Evolutionary conservation across 495 filamentous ascomycete species (phyloP).

Genomic region (Penicillium tannophilum): DNA sequence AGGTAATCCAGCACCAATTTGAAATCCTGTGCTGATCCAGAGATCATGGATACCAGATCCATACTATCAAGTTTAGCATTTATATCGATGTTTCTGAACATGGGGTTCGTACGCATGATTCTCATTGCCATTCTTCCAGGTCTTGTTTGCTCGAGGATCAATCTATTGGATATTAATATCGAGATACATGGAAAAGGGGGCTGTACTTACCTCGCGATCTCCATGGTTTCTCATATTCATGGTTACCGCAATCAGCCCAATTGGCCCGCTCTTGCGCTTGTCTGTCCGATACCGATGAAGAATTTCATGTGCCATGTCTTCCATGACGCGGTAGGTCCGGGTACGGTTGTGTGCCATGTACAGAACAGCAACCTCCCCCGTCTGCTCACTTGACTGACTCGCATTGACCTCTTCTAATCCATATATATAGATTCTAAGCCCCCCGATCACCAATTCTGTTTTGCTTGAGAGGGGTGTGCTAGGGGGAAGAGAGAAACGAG

Average conservation of each 20-base stretch:
- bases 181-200: too few relatives aligned
- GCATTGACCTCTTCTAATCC: constrained; percentile 2
- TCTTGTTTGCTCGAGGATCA: constrained; percentile 4
- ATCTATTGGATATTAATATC: neutral
- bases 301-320: constrained; percentile 9
- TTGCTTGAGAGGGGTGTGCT: constrained; percentile 7
- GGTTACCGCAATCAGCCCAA: constrained; percentile 5
- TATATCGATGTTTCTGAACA: neutral
- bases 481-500: constrained; percentile 6
- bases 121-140: constrained; percentile 11
- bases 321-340: constrained; percentile 8
- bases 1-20: constrained; percentile 9
- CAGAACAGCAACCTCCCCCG: constrained; percentile 1
- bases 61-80: constrained; percentile 3
- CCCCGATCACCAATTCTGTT: constrained; percentile 3
- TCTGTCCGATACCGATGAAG: constrained; percentile 8
- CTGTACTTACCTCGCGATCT: constrained; percentile 6
- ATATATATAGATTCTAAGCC: constrained; percentile 6
- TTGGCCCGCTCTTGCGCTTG: neutral
- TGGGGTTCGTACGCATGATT: constrained; percentile 2
- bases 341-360: constrained; percentile 10
- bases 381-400: neutral
- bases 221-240: constrained; percentile 13
- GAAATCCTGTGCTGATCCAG: constrained; percentile 11
- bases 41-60: constrained; percentile 8